Evolutionary conservation across 345 rosid species (phyloP).

Genomic region (Rhodamnia argentea): DNA sequence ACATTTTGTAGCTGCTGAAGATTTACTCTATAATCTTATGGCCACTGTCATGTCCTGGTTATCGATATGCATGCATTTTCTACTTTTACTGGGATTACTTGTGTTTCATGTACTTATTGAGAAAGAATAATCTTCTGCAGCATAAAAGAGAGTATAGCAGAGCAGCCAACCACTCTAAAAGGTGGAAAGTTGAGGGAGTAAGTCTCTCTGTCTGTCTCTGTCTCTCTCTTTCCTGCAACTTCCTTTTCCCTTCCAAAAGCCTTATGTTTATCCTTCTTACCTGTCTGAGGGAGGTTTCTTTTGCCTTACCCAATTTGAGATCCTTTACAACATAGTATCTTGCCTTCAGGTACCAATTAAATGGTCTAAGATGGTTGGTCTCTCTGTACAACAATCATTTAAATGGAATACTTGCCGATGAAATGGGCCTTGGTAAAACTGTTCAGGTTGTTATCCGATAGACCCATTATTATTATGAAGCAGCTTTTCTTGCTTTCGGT

Average conservation of each 20-base stretch:
- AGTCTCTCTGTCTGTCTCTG: conserved; percentile 16
- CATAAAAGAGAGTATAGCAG: conserved; percentile 70
- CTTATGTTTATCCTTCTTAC: background rate
- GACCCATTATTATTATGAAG: background rate
- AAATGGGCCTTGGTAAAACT: conserved; percentile 98
- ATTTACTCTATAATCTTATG: background rate
- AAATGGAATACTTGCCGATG: conserved; percentile 95
- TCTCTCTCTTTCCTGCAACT: background rate
- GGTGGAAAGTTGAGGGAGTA: conserved; percentile 93
- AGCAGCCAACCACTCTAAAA: conserved; percentile 61
- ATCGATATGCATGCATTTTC: background rate
- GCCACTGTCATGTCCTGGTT: background rate
- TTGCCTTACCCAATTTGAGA: background rate
- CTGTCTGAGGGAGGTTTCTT: background rate
- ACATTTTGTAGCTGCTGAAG: background rate
- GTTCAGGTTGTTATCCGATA: conserved; percentile 52
- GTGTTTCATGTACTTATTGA: background rate
- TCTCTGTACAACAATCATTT: conserved; percentile 82
- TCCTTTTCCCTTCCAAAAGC: background rate
- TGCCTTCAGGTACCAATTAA: conserved; percentile 76
- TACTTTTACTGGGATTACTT: background rate
- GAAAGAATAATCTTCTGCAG: conserved; percentile 30
- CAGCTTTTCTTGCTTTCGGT: background rate
- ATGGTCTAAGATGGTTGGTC: conserved; percentile 86
- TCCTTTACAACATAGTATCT: background rate